Evolutionary conservation across 164 flowering plant species (phyloP), one percentile per base, ranked within the genome.

Genomic region (Euptelea pleiosperma): DNA sequence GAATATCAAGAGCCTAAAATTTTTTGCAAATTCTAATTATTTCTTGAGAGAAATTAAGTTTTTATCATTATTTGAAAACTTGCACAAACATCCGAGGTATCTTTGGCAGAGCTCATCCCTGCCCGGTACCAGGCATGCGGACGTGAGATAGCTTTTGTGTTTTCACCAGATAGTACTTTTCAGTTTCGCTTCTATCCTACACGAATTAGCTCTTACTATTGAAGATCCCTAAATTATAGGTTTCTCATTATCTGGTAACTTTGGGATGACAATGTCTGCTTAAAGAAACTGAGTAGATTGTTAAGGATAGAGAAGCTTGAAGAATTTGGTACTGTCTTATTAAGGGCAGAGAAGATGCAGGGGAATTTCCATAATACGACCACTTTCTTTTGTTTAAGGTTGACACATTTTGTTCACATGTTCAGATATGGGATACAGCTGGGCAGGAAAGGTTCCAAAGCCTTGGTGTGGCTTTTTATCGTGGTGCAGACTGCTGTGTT

Each of bases 361-460:
- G n/a, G n/a, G n/a, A n/a, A n/a, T n/a, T n/a, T n/a, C n/a, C n/a
- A n/a, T n/a, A n/a, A n/a, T n/a, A n/a, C n/a, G n/a, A n/a, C n/a
- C 12, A 0, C 7, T 44, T 53, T 52, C 11, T 21, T 21, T 22
- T 22, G 19, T 21, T 42, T 34, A 29, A 52, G 21, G 30, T 29
- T 42, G 21, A 39, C 33, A 19, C 34, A 28, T 28, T 64, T 25
- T 52, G 18, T 36, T 30, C 11, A 28, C 24, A n/a, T 58, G 28
- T 57, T 46, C 76, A 85, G 94, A 90, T 90, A 70, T 87, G 95
- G 95, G 97, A 90, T 74, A 90, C 95, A 18, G 95, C 97, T 59
- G 97, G 97, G 28, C 97, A 90, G 62, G 97, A 90, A 57, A 78
- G 97, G 64, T 90, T 90, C 66, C 97, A 90, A 73, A 89, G 96